These are phyloP conservation scores for Boechera divaricarpa DNA, from an alignment of 345 rosid genomes.

Conservation along the genomic window DNA sequence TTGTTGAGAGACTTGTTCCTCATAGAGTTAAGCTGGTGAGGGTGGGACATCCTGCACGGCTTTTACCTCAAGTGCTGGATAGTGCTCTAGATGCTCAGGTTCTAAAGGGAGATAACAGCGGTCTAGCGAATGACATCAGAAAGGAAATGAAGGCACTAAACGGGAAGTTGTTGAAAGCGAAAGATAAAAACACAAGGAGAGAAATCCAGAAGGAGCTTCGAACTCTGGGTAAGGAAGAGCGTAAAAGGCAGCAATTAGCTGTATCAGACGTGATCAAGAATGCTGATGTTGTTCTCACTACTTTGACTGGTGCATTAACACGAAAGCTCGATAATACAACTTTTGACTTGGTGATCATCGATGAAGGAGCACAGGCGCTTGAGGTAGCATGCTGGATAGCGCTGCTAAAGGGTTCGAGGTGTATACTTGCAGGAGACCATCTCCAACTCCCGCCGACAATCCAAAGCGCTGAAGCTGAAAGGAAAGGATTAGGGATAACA, in stretches of 20 bases:
- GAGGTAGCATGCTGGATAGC: conserved; percentile 98
- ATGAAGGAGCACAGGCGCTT: conserved; percentile 99
- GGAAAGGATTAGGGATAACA: conserved; percentile 89
- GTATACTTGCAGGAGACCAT: conserved; percentile 96
- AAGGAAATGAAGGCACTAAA: conserved; percentile 95
- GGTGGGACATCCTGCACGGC: conserved; percentile 94
- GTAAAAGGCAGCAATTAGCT: conserved; percentile 96
- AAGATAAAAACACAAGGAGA: conserved; percentile 81
- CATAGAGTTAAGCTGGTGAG: conserved; percentile 93
- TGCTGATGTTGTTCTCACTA: conserved; percentile 81
- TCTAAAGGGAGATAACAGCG: conserved; percentile 83
- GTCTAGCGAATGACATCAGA: conserved; percentile 86
- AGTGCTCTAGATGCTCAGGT: conserved; percentile 97
- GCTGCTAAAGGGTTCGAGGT: conserved; percentile 84
- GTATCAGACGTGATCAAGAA: conserved; percentile 85
- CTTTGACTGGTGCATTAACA: conserved; percentile 88
- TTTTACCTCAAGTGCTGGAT: conserved; percentile 90
- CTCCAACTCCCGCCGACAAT: conserved; percentile 97
- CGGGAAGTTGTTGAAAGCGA: conserved; percentile 85
- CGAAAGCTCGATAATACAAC: conserved; percentile 69
- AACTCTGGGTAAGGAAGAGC: conserved; percentile 84
- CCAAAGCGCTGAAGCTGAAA: conserved; percentile 94
- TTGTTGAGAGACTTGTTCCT: conserved; percentile 91
- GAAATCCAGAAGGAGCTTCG: conserved; percentile 88
- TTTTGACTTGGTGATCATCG: conserved; percentile 92